phyloP scores from a whole-genome alignment of 345 rosid genomes.

The Acer saccharum region DNA sequence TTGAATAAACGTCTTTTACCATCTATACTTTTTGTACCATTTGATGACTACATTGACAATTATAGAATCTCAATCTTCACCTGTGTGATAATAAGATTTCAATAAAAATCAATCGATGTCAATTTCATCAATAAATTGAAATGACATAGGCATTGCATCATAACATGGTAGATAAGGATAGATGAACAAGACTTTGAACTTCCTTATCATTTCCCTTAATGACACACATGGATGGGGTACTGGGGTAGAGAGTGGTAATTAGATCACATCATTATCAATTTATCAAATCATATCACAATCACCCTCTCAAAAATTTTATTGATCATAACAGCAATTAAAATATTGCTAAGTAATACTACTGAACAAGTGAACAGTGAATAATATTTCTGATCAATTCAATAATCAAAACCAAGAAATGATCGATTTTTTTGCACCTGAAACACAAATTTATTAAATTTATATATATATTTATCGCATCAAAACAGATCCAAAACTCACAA shows the following conservation, averaged over 20 bases:
- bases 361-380: no score
- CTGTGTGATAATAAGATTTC: no score
- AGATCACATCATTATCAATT: neutral
- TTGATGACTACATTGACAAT: no score
- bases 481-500: no score
- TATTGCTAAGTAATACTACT: constrained; percentile 2
- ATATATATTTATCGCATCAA: no score
- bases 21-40: no score
- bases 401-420: no score
- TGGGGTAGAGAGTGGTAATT: constrained; percentile 21
- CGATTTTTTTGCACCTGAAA: no score
- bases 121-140: neutral
- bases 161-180: neutral
- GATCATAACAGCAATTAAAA: neutral
- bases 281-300: constrained; percentile 17
- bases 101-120: neutral
- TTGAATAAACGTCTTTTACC: no score
- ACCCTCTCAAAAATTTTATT: neutral
- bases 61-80: no score
- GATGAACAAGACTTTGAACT: constrained; percentile 8
- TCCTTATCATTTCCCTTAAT: neutral
- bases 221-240: constrained; percentile 9
- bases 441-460: no score
- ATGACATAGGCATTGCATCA: constrained; percentile 21
- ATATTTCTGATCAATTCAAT: no score